Evolutionary conservation across 169 alveolate species (phyloP), one percentile per base, ranked within the genome.

Genomic region (Condylostoma magnum): DNA sequence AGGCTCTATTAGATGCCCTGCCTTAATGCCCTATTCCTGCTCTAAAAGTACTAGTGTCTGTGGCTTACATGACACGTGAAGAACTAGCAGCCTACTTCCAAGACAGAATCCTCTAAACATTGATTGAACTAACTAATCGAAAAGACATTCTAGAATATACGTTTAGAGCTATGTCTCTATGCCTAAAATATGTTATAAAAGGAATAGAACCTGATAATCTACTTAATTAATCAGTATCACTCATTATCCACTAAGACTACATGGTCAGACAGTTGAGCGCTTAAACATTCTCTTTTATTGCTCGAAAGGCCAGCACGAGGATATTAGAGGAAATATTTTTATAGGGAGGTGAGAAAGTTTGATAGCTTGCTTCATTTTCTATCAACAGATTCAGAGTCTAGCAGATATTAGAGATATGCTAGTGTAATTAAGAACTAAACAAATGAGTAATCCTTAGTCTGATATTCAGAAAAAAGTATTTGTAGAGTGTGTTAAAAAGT

Each of bases 201-300:
- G 27, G 30, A 8, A 0, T 60, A 36, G 30, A 60, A 3, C 15
- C 57, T 15, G 10, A 27, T 15, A 55, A 36, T 6, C 12, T 38
- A 2, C 27, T 60, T 8, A 10, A 10, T 18, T 6, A 18, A n/a
- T 12, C 71, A 36, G 22, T 38, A 8, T 55, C 71, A 38, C n/a
- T 60, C 22, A 12, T 60, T 60, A 18, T 12, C 18, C 71, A 60
- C 31, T 8, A 36, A 36, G 30, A 60, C 28, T n/a, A 15, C 6
- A 55, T 34, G 2, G 27, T 41, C 1, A 33, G 71, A 18, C 56
- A 60, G 22, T 60, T 60, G 27, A 55, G 56, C 1, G 57, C 41
- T 1, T 55, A 60, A 41, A 41, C 46, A 12, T 41, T 60, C 43
- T 52, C 71, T 6, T 60, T 60, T 60, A 6, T 60, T 12, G 27